Percentiles rank a stretch among this genome's conserved stretches.
Evolutionary conservation across 2,329 filamentous ascomycete species (phyloP).

Genomic region (Leptographium procerum): DNA sequence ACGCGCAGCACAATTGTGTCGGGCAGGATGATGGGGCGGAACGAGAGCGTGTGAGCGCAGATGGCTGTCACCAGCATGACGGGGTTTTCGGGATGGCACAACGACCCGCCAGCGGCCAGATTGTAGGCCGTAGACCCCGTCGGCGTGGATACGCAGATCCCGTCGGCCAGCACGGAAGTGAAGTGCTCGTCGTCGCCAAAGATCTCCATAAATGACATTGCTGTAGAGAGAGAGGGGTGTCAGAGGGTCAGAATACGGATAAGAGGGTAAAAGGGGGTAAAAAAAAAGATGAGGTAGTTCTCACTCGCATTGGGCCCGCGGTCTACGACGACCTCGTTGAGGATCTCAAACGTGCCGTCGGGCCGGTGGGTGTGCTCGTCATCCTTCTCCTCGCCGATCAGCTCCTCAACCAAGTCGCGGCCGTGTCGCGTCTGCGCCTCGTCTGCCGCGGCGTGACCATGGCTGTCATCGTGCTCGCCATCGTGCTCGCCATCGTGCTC

Average conservation of each 20-base stretch:
- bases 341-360: slow-evolving; percentile 74
- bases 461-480: slow-evolving; percentile 6
- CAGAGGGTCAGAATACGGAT: neutral
- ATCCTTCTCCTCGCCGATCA: slow-evolving; percentile 76
- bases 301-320: slow-evolving; percentile 83
- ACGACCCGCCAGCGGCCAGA: slow-evolving; percentile 83
- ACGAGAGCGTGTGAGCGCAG: slow-evolving; percentile 87
- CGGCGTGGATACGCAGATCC: slow-evolving; percentile 85
- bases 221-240: slow-evolving; percentile 26
- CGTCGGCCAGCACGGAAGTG: slow-evolving; percentile 85
- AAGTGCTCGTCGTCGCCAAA: slow-evolving; percentile 95
- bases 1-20: slow-evolving; percentile 90
- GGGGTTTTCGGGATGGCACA: slow-evolving; percentile 93
- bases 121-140: slow-evolving; percentile 95
- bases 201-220: slow-evolving; percentile 84
- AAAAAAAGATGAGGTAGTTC: slow-evolving; percentile 19
- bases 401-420: slow-evolving; percentile 71
- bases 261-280: neutral
- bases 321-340: slow-evolving; percentile 96
- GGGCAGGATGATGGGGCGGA: slow-evolving; percentile 90
- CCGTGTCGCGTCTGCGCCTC: slow-evolving; percentile 23
- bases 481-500: slow-evolving; percentile 6
- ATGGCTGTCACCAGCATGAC: slow-evolving; percentile 92
- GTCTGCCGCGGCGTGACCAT: no score
- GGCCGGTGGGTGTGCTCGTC: slow-evolving; percentile 77